Conservation (phyloP, 2,329 filamentous ascomycete genomes). For the Ophiostoma himal-ulmi region DNA sequence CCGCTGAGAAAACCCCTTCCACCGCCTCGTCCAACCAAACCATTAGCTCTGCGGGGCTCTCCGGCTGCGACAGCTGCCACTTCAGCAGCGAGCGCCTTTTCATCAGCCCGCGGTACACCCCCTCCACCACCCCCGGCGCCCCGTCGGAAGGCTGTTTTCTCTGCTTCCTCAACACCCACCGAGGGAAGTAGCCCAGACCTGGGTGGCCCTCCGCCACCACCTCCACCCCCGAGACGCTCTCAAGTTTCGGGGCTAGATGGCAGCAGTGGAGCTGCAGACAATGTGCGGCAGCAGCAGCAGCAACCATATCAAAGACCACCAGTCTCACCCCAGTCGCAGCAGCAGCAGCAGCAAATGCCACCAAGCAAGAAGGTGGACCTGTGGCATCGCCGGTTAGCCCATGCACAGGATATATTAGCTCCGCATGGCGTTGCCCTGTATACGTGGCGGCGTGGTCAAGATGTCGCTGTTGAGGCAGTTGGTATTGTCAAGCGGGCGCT, state of each 20-base stretch:
- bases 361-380: slow-evolving; percentile 64
- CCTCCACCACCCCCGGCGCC: slow-evolving; percentile 21
- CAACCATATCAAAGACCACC: slow-evolving; percentile 20
- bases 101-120: background rate
- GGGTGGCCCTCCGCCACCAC: slow-evolving; percentile 21
- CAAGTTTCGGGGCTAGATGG: background rate
- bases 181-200: slow-evolving; percentile 18
- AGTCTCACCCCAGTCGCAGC: slow-evolving; percentile 22
- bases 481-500: slow-evolving; percentile 53
- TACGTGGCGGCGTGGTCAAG: slow-evolving; percentile 66
- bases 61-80: slow-evolving; percentile 29
- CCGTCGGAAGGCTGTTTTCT: slow-evolving; percentile 13
- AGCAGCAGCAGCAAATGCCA: slow-evolving; percentile 22
- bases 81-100: background rate
- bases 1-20: slow-evolving; percentile 34
- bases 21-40: slow-evolving; percentile 55
- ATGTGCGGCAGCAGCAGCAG: slow-evolving; percentile 22
- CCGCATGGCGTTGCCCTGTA: slow-evolving; percentile 60
- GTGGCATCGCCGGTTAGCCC: slow-evolving; percentile 62
- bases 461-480: slow-evolving; percentile 62
- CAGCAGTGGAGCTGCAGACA: background rate
- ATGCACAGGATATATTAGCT: slow-evolving; percentile 58
- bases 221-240: slow-evolving; percentile 21
- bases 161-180: slow-evolving; percentile 35
- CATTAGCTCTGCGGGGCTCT: slow-evolving; percentile 46